These are phyloP conservation scores for Hamamelis virginiana DNA, from an alignment of 164 flowering plant genomes.

Conservation along the genomic window DNA sequence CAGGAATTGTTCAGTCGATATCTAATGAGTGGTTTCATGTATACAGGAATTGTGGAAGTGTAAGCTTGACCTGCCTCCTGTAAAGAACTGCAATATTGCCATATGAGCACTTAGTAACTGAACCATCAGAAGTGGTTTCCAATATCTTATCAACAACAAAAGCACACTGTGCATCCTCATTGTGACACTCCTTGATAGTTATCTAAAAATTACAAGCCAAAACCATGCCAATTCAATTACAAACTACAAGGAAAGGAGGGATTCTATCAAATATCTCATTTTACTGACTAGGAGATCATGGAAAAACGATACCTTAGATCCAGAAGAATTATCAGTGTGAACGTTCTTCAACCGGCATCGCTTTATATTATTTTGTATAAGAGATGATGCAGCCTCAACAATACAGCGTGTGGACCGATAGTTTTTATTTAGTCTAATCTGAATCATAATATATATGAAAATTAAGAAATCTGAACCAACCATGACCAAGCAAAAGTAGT, in stretches of 20 bases:
- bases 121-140: conserved; percentile 47
- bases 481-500: conserved; percentile 6
- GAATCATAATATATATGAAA: conserved; percentile 18
- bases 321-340: conserved; percentile 74
- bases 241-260: background rate
- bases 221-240: conserved; percentile 4
- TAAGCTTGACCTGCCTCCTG: conserved; percentile 76
- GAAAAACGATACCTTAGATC: conserved; percentile 58
- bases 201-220: conserved; percentile 42
- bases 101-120: conserved; percentile 44
- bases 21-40: background rate
- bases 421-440: conserved; percentile 78
- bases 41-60: conserved; percentile 1
- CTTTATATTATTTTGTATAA: conserved; percentile 66
- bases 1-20: background rate
- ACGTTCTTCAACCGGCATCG: conserved; percentile 64
- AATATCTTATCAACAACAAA: conserved; percentile 86
- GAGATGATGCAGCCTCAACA: conserved; percentile 89
- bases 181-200: conserved; percentile 77
- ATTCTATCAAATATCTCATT: background rate
- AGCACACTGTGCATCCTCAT: conserved; percentile 86
- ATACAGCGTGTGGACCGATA: conserved; percentile 91
- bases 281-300: background rate
- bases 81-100: conserved; percentile 83
- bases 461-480: background rate